phyloP scores from a whole-genome alignment of 352 stramenopile species.

The Albugo laibachii region DNA sequence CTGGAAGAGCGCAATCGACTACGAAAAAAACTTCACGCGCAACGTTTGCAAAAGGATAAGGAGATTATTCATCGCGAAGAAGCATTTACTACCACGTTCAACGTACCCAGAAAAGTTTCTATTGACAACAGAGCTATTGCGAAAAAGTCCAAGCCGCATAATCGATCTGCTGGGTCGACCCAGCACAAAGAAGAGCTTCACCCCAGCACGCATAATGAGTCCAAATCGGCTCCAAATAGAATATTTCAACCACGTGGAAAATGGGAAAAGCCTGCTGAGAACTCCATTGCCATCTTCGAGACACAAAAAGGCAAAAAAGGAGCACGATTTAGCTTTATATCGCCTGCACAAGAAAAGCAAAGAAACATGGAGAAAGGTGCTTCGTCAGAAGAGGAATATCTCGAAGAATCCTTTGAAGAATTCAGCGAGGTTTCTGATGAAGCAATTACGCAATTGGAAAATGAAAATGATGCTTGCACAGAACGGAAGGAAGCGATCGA shows the following conservation, averaged over 20 bases:
- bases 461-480: no score
- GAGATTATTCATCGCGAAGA: constrained; percentile 42
- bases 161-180: constrained; percentile 3
- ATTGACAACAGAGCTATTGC: neutral
- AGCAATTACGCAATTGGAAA: no score
- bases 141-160: constrained; percentile 1
- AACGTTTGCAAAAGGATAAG: constrained; percentile 23
- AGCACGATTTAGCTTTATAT: neutral
- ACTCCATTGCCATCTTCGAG: neutral
- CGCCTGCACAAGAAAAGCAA: neutral
- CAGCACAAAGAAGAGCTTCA: constrained; percentile 1
- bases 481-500: no score
- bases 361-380: neutral
- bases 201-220: neutral
- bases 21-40: constrained; percentile 49
- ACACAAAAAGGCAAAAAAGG: neutral
- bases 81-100: constrained; percentile 64
- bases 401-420: constrained; percentile 72
- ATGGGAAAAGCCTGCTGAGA: no score
- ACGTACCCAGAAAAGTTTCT: constrained; percentile 11
- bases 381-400: constrained; percentile 27
- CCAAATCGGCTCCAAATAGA: constrained; percentile 1
- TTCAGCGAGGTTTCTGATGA: constrained; percentile 21
- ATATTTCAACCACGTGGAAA: constrained; percentile 1
- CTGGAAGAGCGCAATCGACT: constrained; percentile 66